Percentiles rank a stretch among this genome's conserved stretches.
These are phyloP conservation scores for Phylloporus arenicola DNA, from an alignment of 768 basidiomycete genomes.

Conservation along the genomic window DNA sequence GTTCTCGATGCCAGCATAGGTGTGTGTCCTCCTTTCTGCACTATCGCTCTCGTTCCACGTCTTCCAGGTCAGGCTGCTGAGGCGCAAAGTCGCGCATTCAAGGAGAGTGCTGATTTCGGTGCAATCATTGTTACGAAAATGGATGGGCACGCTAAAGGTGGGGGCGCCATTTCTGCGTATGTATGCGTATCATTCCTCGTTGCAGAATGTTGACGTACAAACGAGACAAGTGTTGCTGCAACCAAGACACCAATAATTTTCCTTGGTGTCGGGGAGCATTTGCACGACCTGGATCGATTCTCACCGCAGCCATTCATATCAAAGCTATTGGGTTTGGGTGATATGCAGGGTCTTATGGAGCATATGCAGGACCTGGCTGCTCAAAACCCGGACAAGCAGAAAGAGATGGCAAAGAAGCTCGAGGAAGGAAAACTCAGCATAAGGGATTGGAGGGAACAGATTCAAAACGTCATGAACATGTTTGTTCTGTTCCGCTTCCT, in stretches of 20 bases:
- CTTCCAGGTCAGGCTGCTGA: slow-evolving; percentile 89
- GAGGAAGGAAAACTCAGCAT: slow-evolving; percentile 97
- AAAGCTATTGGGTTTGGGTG: slow-evolving; percentile 91
- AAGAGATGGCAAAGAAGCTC: slow-evolving; percentile 96
- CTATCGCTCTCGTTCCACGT: neutral
- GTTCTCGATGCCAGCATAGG: slow-evolving; percentile 96
- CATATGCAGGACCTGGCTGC: slow-evolving; percentile 96
- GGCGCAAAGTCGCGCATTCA: slow-evolving; percentile 93
- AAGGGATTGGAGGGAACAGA: slow-evolving; percentile 96
- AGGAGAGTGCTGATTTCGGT: slow-evolving; percentile 95
- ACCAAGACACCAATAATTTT: slow-evolving; percentile 99
- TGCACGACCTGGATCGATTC: slow-evolving; percentile 96
- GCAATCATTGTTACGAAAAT: slow-evolving; percentile 99
- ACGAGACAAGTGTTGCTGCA: slow-evolving; percentile 75
- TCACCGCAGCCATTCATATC: slow-evolving; percentile 96
- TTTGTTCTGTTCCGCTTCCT: slow-evolving; percentile 32
- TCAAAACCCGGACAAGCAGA: slow-evolving; percentile 93
- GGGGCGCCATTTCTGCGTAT: slow-evolving; percentile 98
- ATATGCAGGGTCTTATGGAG: slow-evolving; percentile 96
- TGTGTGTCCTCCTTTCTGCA: slow-evolving; percentile 19
- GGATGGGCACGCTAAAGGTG: slow-evolving; percentile 98
- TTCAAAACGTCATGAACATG: slow-evolving; percentile 98
- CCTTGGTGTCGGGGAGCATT: slow-evolving; percentile 94
- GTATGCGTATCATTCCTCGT: slow-evolving; percentile 27
- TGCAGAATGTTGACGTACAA: slow-evolving; percentile 5